These are phyloP conservation scores for Geranomyces variabilis DNA, from an alignment of 192 early-diverging fungal genomes.

Conservation along the genomic window DNA sequence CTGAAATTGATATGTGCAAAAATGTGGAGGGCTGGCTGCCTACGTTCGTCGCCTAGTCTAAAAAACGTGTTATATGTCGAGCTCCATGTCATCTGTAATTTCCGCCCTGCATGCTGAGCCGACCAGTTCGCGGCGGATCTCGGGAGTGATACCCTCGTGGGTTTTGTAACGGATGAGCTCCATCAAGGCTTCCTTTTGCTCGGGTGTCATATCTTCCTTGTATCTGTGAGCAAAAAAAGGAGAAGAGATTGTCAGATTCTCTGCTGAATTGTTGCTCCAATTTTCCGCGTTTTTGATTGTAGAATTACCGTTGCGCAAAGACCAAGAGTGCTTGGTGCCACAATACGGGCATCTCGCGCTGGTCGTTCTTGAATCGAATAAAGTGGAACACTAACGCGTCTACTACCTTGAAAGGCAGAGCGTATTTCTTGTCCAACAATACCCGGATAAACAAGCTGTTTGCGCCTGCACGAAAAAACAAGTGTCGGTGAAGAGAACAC, in stretches of 20 bases:
- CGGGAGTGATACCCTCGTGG: constrained; percentile 85
- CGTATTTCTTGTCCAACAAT: constrained; percentile 97
- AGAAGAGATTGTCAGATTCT: neutral
- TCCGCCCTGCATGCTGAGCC: constrained; percentile 30
- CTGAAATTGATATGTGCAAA: too few relatives aligned
- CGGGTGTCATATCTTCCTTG: constrained; percentile 91
- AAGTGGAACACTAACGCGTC: constrained; percentile 97
- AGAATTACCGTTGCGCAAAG: constrained; percentile 78
- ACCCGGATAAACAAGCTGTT: constrained; percentile 94
- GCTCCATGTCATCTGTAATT: constrained; percentile 23
- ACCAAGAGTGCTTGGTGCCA: constrained; percentile 97
- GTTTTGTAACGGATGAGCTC: constrained; percentile 77
- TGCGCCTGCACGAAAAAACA: constrained; percentile 54
- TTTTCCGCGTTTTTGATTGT: neutral
- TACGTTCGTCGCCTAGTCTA: too few relatives aligned
- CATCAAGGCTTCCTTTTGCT: constrained; percentile 91
- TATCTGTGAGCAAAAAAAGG: constrained; percentile 56
- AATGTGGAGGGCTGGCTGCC: too few relatives aligned
- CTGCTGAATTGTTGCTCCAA: neutral
- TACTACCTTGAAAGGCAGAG: constrained; percentile 94
- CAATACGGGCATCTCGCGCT: constrained; percentile 86
- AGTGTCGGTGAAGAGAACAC: constrained; percentile 5
- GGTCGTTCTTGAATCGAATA: constrained; percentile 80
- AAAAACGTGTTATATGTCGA: constrained; percentile 23
- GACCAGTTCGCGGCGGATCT: constrained; percentile 87